Evolutionary conservation across 2,329 filamentous ascomycete species (phyloP), one percentile per base, ranked within the genome.

Genomic region (Venturia pyrina): DNA sequence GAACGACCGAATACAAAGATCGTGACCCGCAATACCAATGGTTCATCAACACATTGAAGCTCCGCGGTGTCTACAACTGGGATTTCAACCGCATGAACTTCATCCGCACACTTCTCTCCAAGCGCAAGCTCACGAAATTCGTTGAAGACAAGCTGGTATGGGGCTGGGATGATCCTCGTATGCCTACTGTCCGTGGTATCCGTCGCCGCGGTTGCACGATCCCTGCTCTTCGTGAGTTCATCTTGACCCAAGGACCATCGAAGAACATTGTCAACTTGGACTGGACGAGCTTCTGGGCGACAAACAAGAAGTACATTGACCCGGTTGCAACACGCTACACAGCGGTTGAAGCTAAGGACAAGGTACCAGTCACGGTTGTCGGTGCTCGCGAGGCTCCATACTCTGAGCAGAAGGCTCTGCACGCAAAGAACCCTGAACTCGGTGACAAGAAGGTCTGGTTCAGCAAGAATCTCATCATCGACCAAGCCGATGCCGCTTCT

Each of bases 51-150:
- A 87, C 87, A 5, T 81, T 93, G 60, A 84, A 87, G 71, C 82
- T 93, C 43, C 88, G 89, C 70, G 82, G 87, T 72, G 90, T 95
- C 4, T 85, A 92, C 77, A 88, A 93, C 80, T 93, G 89, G 89
- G 90, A 92, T 75, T 95, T 93, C 76, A 84, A 89, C 17, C 85
- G 90, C 70, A 87, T 95, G 80, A 93, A 93, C 83, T 93, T 95
- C 73, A 85, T 93, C 77, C 83, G 84, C 71, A 93, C 90, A 0
- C 88, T 93, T 75, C 80, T 95, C 21, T 93, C 90, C 64, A 95
- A 95, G 82, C 87, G 90, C 67, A 95, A 95, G 80, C 84, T 95
- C 46, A 90, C 89, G 67, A 91, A 91, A 80, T 84, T 95, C 34
- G 90, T 95, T 62, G 89, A 92, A 63, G 81, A 85, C 37, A 89